phyloP scores from a whole-genome alignment of 192 early-diverging fungal genomes.

The Allomyces javanicus region DNA sequence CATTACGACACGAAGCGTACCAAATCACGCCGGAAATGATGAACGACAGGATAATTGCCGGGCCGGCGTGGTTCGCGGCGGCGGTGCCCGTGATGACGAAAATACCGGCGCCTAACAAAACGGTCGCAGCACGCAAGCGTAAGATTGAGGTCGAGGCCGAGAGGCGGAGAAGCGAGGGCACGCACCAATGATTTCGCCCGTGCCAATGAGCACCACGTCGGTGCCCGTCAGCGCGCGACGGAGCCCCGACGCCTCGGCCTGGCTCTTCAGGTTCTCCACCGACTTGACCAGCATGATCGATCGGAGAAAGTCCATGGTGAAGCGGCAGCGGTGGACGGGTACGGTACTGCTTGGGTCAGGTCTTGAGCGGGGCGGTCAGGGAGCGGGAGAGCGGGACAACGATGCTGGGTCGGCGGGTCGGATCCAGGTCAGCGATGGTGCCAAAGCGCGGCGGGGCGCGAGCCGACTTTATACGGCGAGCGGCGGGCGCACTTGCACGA shows the following conservation, averaged over 20 bases:
- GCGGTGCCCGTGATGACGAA: conserved; percentile 13
- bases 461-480: too few relatives aligned
- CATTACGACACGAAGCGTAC: too few relatives aligned
- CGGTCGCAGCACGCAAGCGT: background rate
- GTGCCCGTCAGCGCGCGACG: background rate
- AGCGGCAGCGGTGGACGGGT: too few relatives aligned
- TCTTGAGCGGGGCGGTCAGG: too few relatives aligned
- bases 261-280: background rate
- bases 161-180: conserved; percentile 33
- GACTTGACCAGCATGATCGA: conserved; percentile 35
- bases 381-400: too few relatives aligned
- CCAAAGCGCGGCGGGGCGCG: too few relatives aligned
- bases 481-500: too few relatives aligned
- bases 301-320: conserved; percentile 46
- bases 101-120: background rate
- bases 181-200: background rate
- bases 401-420: too few relatives aligned
- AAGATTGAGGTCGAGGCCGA: background rate
- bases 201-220: background rate
- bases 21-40: conserved; percentile 27
- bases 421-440: too few relatives aligned
- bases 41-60: conserved; percentile 66
- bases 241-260: background rate
- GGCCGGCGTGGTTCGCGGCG: conserved; percentile 60
- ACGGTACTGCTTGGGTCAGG: too few relatives aligned